phyloP scores from a whole-genome alignment of 169 alveolate species.

The Eimeria falciformis region DNA sequence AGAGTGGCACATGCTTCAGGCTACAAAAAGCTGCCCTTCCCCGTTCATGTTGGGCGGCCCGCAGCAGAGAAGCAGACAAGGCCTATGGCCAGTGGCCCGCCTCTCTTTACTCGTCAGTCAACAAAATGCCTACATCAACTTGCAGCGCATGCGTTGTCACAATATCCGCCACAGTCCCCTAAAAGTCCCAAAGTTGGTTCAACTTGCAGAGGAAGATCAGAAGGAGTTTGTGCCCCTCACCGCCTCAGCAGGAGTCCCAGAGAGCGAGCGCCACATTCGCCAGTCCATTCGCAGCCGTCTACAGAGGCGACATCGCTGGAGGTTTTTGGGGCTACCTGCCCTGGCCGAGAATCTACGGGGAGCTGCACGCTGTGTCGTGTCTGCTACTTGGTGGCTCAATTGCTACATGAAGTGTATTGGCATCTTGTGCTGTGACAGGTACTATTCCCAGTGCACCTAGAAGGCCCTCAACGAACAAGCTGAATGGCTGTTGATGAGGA shows the following conservation, averaged over 20 bases:
- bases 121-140: slow-evolving; percentile 24
- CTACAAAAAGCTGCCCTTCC: background rate
- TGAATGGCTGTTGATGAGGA: too few species aligned
- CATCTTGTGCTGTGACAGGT: background rate
- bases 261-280: background rate
- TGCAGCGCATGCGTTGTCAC: slow-evolving; percentile 42
- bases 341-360: background rate
- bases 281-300: background rate
- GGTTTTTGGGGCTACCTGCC: slow-evolving; percentile 17
- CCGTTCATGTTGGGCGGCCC: slow-evolving; percentile 30
- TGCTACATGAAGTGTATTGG: background rate
- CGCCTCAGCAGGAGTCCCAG: background rate
- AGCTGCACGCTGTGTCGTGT: background rate
- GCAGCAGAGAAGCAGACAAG: background rate
- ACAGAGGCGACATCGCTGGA: background rate
- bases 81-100: slow-evolving; percentile 1
- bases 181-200: background rate
- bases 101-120: slow-evolving; percentile 7
- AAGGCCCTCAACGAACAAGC: background rate
- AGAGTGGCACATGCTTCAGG: background rate
- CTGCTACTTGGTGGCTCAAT: background rate
- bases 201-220: background rate
- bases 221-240: background rate
- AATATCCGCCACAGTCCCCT: slow-evolving; percentile 9
- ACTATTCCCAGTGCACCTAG: background rate